Evolutionary conservation across 164 flowering plant species (phyloP), one percentile per base, ranked within the genome.

Genomic region (Tetracentron sinense): DNA sequence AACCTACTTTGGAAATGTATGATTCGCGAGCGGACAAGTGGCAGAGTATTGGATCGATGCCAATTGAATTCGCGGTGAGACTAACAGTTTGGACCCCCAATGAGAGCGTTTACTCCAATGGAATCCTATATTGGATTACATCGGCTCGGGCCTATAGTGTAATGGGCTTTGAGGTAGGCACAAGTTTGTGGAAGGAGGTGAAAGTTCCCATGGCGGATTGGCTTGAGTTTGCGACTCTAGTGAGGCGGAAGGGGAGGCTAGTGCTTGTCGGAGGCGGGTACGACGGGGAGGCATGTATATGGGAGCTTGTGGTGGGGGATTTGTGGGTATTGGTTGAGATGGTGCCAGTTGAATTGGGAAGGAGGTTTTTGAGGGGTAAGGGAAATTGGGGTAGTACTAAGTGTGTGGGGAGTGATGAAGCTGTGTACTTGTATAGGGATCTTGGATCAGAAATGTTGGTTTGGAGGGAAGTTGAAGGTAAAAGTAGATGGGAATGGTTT

Each of bases 31-130:
- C 2, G n/a, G 71, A 69, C 46, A 60, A 35, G 31, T 86, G 92
- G 87, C 29, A 53, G 12, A 63, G 65, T 5, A 42, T 78, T 20
- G 86, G 78, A 8, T 23, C 65, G 4, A 72, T 83, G 77, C 87
- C 89, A 21, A 56, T 61, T 23, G 86, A 81, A 54, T 77, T 79
- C 16, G 82, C 89, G 3, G 86, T 79, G 62, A 77, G 89, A 69
- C 54, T 86, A 2, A 84, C 86, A 0, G 87, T 86, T 0, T 86
- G 92, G 92, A 82, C 86, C 10, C 85, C 85, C 0, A 81, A 76
- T 28, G 86, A 81, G 62, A 75, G 87, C 25, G 92, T 84, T 2
- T 73, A 42, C 72, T 72, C 62, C 6, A 54, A 63, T 1, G 85
- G 89, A 31, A 48, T 65, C 3, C 56, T 86, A 12, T 86, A 86